These are phyloP conservation scores for Penicillium roqueforti DNA, from an alignment of 495 filamentous ascomycete genomes.

Conservation along the genomic window DNA sequence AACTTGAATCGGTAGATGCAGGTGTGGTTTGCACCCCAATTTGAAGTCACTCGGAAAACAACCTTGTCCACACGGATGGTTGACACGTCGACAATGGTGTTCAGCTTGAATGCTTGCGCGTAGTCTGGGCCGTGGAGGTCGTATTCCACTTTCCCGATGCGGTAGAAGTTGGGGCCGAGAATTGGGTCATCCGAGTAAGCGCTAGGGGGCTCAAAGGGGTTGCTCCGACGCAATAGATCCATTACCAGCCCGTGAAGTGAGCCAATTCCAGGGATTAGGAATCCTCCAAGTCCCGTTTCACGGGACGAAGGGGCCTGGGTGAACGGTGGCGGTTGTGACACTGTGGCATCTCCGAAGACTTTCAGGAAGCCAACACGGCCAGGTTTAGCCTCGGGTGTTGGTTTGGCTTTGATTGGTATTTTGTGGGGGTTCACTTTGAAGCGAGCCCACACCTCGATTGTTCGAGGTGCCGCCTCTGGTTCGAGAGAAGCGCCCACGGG, in stretches of 20 bases:
- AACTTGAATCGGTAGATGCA: slow-evolving; percentile 47
- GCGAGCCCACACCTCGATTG: slow-evolving; percentile 47
- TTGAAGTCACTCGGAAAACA: slow-evolving; percentile 43
- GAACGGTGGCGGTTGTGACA: not conserved
- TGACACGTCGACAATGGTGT: slow-evolving; percentile 34
- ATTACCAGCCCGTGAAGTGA: slow-evolving; percentile 33
- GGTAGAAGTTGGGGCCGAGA: slow-evolving; percentile 38
- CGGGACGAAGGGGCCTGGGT: slow-evolving; percentile 10
- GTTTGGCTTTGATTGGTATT: slow-evolving; percentile 1
- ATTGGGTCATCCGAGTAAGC: slow-evolving; percentile 34
- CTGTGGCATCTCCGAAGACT: not conserved
- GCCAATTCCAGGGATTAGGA: slow-evolving; percentile 10
- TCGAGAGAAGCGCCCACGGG: slow-evolving; percentile 30
- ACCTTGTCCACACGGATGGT: slow-evolving; percentile 39
- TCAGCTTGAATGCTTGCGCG: slow-evolving; percentile 35
- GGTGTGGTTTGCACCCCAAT: slow-evolving; percentile 44
- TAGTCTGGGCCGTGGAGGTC: slow-evolving; percentile 30
- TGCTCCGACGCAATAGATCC: slow-evolving; percentile 27
- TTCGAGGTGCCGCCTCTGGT: slow-evolving; percentile 36
- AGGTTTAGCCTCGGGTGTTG: not conserved
- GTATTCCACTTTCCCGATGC: slow-evolving; percentile 44
- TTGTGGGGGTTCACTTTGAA: slow-evolving; percentile 21
- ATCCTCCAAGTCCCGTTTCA: slow-evolving; percentile 16
- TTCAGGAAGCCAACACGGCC: not conserved
- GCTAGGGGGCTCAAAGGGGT: slow-evolving; percentile 21